These are phyloP conservation scores for Exophiala sp. DNA, from an alignment of 2,329 filamentous ascomycete genomes.

Conservation along the genomic window DNA sequence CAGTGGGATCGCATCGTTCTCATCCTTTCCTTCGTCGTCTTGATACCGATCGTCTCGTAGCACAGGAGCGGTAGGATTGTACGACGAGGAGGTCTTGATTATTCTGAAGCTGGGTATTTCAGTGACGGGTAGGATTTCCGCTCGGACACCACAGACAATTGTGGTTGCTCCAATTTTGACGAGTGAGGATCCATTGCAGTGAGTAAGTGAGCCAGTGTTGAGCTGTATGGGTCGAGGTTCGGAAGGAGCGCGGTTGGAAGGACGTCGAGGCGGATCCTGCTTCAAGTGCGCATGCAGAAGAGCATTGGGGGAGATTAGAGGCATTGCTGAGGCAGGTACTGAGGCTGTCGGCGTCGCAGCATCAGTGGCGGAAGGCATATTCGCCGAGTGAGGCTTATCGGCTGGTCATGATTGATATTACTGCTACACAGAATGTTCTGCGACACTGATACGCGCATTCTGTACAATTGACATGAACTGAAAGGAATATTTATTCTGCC, in stretches of 20 bases:
- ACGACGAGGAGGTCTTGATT: slow-evolving; percentile 20
- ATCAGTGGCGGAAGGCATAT: slow-evolving; percentile 14
- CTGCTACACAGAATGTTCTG: too few species aligned
- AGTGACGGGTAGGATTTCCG: slow-evolving; percentile 72
- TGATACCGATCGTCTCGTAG: slow-evolving; percentile 35
- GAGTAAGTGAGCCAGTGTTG: slow-evolving; percentile 79
- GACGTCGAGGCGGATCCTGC: slow-evolving; percentile 60
- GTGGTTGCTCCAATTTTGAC: slow-evolving; percentile 78
- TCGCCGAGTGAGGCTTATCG: not conserved
- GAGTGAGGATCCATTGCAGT: slow-evolving; percentile 85
- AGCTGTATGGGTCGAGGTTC: slow-evolving; percentile 70
- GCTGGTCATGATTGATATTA: not conserved
- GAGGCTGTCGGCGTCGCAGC: slow-evolving; percentile 1
- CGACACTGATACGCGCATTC: not conserved
- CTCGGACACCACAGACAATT: slow-evolving; percentile 89
- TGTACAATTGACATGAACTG: not conserved
- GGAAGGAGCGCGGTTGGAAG: slow-evolving; percentile 72
- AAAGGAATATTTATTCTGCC: not conserved
- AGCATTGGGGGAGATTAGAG: slow-evolving; percentile 59
- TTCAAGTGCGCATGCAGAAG: slow-evolving; percentile 88
- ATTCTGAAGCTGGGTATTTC: slow-evolving; percentile 68
- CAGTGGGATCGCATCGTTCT: slow-evolving; percentile 32
- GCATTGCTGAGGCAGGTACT: slow-evolving; percentile 25
- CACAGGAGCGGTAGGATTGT: slow-evolving; percentile 3
- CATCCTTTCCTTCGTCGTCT: slow-evolving; percentile 42